These are phyloP conservation scores for Chaetomium strumarium DNA, from an alignment of 2,329 filamentous ascomycete species.

Conservation along the genomic window DNA sequence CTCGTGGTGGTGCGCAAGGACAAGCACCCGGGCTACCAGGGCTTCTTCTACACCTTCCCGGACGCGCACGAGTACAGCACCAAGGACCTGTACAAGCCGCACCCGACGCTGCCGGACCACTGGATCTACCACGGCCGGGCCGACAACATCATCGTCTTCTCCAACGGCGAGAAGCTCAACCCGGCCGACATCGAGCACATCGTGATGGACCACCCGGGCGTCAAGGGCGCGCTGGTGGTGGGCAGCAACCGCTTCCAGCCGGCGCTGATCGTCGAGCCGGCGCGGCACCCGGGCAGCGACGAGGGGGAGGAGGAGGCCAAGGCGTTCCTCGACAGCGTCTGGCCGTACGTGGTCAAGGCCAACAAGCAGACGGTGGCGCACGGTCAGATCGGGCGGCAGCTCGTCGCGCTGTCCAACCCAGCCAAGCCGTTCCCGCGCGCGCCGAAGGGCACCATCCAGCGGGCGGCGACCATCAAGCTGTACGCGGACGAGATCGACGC, in stretches of 20 bases:
- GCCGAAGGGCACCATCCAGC: slow-evolving; percentile 42
- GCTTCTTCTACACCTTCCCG: slow-evolving; percentile 38
- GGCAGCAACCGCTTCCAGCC: slow-evolving; percentile 43
- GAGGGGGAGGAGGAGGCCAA: slow-evolving; percentile 24
- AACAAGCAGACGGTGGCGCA: slow-evolving; percentile 42
- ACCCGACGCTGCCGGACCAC: slow-evolving; percentile 34
- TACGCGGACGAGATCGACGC: slow-evolving; percentile 40
- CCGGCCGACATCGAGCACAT: slow-evolving; percentile 39
- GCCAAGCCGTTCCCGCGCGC: slow-evolving; percentile 40
- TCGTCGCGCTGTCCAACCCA: slow-evolving; percentile 35
- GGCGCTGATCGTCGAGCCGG: slow-evolving; percentile 43
- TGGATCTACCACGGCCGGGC: slow-evolving; percentile 33
- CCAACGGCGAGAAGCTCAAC: slow-evolving; percentile 47
- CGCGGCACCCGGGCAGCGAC: slow-evolving; percentile 26
- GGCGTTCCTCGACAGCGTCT: slow-evolving; percentile 37
- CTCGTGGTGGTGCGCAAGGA: slow-evolving; percentile 36
- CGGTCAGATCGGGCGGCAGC: slow-evolving; percentile 38
- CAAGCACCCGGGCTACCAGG: slow-evolving; percentile 32
- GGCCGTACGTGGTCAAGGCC: slow-evolving; percentile 37
- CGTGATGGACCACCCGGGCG: slow-evolving; percentile 33
- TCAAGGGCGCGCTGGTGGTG: slow-evolving; percentile 41
- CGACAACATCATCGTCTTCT: slow-evolving; percentile 46
- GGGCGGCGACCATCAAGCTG: slow-evolving; percentile 33
- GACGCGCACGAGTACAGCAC: slow-evolving; percentile 37
- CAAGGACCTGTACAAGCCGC: slow-evolving; percentile 38